Conservation (phyloP, 2,329 filamentous ascomycete genomes). For the Botrytis tulipae region DNA sequence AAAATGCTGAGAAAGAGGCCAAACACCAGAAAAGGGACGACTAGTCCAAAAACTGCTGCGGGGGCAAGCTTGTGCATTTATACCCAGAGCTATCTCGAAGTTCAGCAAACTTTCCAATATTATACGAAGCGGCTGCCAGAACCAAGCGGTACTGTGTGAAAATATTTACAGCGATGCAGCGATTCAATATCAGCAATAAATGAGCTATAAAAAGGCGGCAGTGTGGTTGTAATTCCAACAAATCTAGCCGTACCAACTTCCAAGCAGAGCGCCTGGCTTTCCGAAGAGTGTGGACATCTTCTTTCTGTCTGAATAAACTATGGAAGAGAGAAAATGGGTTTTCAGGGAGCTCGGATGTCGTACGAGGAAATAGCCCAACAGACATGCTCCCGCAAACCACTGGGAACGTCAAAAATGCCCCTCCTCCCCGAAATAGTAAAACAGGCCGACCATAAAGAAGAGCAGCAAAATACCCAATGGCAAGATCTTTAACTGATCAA, state of each 20-base stretch:
- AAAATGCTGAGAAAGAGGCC: neutral
- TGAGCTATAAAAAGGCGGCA: neutral
- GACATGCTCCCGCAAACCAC: neutral
- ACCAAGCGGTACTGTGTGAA: neutral
- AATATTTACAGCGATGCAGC: accelerated
- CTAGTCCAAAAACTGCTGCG: too few species aligned
- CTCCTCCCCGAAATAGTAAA: neutral
- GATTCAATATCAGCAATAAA: too few species aligned
- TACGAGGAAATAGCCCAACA: neutral
- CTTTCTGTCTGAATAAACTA: neutral
- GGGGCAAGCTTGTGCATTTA: too few species aligned
- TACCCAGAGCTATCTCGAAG: too few species aligned
- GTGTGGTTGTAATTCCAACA: neutral
- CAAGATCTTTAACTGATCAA: neutral
- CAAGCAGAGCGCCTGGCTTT: too few species aligned
- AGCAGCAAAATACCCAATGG: too few species aligned
- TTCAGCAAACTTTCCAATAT: neutral
- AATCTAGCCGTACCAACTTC: too few species aligned
- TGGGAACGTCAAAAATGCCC: neutral
- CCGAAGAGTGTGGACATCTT: neutral
- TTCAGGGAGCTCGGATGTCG: accelerated
- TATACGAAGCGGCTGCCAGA: accelerated
- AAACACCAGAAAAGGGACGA: neutral
- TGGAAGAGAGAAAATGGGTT: too few species aligned
- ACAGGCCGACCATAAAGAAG: neutral